phyloP scores from a whole-genome alignment of 768 basidiomycete species.

The Leccinum incarnatum region DNA sequence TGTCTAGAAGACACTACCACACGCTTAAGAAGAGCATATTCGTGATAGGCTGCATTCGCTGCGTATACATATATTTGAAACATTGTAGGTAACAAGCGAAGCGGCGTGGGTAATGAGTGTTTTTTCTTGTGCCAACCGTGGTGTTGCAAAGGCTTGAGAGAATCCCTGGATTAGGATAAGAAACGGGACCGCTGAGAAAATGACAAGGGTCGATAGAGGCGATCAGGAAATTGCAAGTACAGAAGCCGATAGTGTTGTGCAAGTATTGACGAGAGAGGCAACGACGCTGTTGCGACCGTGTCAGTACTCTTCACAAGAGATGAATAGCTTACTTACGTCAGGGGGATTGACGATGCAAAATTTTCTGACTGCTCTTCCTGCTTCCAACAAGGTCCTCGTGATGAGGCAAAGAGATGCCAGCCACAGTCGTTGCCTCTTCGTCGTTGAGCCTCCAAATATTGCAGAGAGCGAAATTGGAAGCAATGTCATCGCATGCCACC shows the following conservation, averaged over 20 bases:
- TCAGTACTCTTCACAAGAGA: background rate
- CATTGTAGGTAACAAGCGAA: too few species aligned
- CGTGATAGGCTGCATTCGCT: too few species aligned
- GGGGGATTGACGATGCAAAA: conserved; percentile 28
- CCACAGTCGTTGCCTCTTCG: conserved; percentile 60
- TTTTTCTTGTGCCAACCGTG: too few species aligned
- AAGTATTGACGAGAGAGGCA: background rate
- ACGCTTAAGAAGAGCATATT: too few species aligned
- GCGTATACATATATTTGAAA: too few species aligned
- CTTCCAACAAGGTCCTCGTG: conserved; percentile 39
- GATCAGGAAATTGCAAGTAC: too few species aligned
- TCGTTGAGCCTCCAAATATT: conserved; percentile 76
- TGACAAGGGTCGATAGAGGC: too few species aligned
- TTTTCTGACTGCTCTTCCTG: conserved; percentile 41
- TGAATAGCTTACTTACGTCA: conserved; percentile 14
- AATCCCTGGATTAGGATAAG: too few species aligned
- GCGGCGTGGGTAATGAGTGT: too few species aligned
- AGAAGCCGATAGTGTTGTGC: background rate
- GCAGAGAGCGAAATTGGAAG: conserved; percentile 31
- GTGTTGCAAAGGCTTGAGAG: too few species aligned
- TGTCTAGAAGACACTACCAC: too few species aligned
- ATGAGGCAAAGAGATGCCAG: conserved; percentile 47
- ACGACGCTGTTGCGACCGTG: background rate
- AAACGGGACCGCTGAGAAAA: too few species aligned
- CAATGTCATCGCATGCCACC: conserved; percentile 27